Evolutionary conservation across 305 asterid genomes (phyloP).

Genomic region (Fraxinus xanthoxyloides): DNA sequence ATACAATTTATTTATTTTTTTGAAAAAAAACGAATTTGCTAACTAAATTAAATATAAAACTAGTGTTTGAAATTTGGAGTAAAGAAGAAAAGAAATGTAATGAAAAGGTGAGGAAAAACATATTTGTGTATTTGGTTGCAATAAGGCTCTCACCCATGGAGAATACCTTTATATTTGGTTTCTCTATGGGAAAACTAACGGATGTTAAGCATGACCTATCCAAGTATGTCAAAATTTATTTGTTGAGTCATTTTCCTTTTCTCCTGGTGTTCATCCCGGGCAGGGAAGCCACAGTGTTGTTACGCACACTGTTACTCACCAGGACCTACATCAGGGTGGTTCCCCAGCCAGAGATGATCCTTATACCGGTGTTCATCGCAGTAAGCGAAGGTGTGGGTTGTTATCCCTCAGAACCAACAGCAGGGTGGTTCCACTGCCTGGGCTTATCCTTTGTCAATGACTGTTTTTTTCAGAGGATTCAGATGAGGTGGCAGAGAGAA

Average conservation of each 20-base stretch:
- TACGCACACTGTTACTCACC: not conserved
- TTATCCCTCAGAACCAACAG: not conserved
- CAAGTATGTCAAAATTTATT: not conserved
- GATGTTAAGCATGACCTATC: not conserved
- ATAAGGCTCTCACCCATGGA: not conserved
- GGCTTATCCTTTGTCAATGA: not conserved
- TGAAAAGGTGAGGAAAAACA: not conserved
- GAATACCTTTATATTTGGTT: not conserved
- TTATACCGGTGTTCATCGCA: not conserved
- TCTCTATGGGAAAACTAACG: not conserved
- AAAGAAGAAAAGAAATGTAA: not conserved
- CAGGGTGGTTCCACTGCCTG: not conserved
- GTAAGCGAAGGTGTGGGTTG: not conserved
- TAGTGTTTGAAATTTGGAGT: not conserved
- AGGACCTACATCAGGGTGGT: not conserved
- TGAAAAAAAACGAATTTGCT: not conserved
- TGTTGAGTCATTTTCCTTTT: not conserved
- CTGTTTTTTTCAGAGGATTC: not conserved
- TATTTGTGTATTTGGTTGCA: not conserved
- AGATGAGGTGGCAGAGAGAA: not conserved
- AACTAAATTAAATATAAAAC: not conserved
- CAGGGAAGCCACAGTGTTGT: not conserved
- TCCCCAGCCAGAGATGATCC: not conserved
- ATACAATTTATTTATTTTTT: not conserved
- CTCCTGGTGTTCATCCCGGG: not conserved